A percentile compares a stretch with the other conserved stretches of the same genome.
phyloP scores from a whole-genome alignment of 1,139 yeast species.

The Yamadazyma pseudoaaseri region DNA sequence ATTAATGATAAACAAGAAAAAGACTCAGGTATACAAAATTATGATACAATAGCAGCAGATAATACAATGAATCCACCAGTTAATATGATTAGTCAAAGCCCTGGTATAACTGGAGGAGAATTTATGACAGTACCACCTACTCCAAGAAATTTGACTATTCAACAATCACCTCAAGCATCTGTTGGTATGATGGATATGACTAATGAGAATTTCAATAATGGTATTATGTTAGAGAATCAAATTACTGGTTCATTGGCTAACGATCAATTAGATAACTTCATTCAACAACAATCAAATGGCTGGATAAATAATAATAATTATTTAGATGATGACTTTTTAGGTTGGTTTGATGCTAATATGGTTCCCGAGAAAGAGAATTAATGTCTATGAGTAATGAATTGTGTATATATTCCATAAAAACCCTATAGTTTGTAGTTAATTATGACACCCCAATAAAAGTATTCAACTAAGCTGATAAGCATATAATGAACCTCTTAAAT shows the following conservation, averaged over 20 bases:
- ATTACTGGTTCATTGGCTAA: constrained; percentile 21
- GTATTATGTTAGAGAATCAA: constrained; percentile 9
- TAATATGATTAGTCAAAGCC: constrained; percentile 1
- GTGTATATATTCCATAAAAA: not conserved
- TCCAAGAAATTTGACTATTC: not conserved
- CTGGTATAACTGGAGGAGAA: not conserved
- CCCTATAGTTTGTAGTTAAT: too few relatives aligned
- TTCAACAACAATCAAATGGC: constrained; percentile 80
- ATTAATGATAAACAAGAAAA: constrained; percentile 30
- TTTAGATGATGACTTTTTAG: constrained; percentile 75
- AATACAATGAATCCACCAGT: not conserved
- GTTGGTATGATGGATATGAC: constrained; percentile 12
- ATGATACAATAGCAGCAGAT: not conserved
- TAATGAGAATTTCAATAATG: constrained; percentile 14
- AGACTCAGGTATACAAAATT: not conserved
- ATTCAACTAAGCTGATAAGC: too few relatives aligned
- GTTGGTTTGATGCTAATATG: constrained; percentile 84
- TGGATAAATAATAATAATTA: constrained; percentile 70
- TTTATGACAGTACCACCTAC: not conserved
- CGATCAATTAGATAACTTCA: constrained; percentile 52
- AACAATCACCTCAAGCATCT: constrained; percentile 3
- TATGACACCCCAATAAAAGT: too few relatives aligned
- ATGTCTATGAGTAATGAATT: not conserved
- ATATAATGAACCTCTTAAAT: too few relatives aligned
- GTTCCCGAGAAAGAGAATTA: constrained; percentile 21